Evolutionary conservation across 2,329 filamentous ascomycete species (phyloP).

Genomic region (Gyromitra esculenta): DNA sequence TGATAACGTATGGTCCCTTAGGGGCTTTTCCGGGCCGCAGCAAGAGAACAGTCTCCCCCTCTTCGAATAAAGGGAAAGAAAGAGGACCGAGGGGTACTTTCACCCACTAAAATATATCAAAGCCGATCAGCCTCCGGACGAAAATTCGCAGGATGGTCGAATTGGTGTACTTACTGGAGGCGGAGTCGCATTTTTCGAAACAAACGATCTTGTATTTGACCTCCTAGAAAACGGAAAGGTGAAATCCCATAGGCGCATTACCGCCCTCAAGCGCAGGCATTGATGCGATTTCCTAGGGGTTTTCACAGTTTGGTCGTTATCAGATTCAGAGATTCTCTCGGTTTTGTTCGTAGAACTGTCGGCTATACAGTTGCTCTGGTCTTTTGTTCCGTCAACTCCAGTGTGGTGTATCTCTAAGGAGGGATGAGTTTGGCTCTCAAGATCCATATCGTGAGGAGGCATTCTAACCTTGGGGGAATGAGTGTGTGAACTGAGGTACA

Average conservation of each 20-base stretch:
- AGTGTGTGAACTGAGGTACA: neutral
- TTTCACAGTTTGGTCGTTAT: neutral
- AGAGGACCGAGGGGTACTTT: neutral
- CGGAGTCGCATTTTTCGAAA: neutral
- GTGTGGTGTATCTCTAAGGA: neutral
- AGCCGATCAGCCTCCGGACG: neutral
- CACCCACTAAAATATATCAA: conserved; percentile 6
- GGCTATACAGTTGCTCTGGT: neutral
- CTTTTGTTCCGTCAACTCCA: neutral
- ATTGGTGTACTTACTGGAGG: neutral
- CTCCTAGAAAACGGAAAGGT: neutral
- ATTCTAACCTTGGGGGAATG: neutral
- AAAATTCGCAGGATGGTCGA: neutral
- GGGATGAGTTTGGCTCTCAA: neutral
- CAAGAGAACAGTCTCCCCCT: conserved; percentile 5
- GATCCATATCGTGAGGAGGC: neutral
- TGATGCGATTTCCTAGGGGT: neutral
- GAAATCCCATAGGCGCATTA: neutral
- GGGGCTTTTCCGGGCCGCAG: neutral
- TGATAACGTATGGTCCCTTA: neutral
- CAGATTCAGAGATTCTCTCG: neutral
- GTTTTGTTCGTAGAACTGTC: neutral
- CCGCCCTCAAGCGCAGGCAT: neutral
- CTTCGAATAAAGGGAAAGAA: neutral
- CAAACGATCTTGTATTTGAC: neutral